These are phyloP conservation scores for Breviolum minutum DNA, from an alignment of 73 alveolate species.

Conservation along the genomic window DNA sequence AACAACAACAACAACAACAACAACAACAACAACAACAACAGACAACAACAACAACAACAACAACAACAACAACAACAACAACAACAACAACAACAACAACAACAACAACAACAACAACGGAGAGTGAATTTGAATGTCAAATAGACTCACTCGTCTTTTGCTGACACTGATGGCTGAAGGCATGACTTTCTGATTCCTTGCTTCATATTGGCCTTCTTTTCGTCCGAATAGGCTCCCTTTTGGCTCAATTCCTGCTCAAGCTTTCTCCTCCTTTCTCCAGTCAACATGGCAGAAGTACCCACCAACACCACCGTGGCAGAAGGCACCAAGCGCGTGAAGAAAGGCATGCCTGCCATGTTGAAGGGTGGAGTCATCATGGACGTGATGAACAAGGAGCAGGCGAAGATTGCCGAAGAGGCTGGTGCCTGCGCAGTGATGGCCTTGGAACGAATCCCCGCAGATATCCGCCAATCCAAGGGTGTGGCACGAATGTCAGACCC, in stretches of 20 bases:
- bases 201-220: too few species aligned
- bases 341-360: slow-evolving; percentile 96
- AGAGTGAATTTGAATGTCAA: too few species aligned
- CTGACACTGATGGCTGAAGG: too few species aligned
- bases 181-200: too few species aligned
- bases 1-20: too few species aligned
- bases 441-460: slow-evolving; percentile 96
- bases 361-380: slow-evolving; percentile 96
- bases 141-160: too few species aligned
- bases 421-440: slow-evolving; percentile 96
- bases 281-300: neutral
- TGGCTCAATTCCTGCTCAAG: slow-evolving; percentile 31
- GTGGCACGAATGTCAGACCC: slow-evolving; percentile 96
- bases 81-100: too few species aligned
- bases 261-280: neutral
- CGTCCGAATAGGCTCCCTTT: neutral
- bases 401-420: slow-evolving; percentile 96
- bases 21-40: too few species aligned
- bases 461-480: slow-evolving; percentile 93
- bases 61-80: too few species aligned
- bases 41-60: too few species aligned
- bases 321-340: slow-evolving; percentile 83
- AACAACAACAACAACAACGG: neutral
- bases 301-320: slow-evolving; percentile 56
- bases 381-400: slow-evolving; percentile 96